Percentiles rank a stretch among this genome's conserved stretches.
Conservation (phyloP, 257 asterid genomes). For the Solanum chiquidenum region DNA sequence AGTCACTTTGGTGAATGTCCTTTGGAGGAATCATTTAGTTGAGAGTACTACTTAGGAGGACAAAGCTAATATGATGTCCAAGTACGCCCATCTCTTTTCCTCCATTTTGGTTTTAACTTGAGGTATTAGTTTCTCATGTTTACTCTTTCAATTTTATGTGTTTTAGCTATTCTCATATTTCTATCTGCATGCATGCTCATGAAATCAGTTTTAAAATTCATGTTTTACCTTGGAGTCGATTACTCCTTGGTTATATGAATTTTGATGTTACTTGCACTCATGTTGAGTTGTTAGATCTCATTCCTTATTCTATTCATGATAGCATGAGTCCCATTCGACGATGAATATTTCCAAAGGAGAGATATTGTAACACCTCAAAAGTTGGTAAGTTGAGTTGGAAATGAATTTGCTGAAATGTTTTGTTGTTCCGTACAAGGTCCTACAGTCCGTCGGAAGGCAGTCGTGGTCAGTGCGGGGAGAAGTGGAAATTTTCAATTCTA, state of each 20-base stretch:
- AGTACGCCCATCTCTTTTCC: background rate
- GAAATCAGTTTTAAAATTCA: background rate
- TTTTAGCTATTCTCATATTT: background rate
- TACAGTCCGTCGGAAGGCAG: background rate
- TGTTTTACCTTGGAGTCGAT: background rate
- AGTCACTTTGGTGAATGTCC: background rate
- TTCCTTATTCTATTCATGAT: background rate
- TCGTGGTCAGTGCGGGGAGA: background rate
- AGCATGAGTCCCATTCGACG: background rate
- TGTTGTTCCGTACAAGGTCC: no score
- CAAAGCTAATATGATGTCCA: background rate
- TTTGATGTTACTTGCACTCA: background rate
- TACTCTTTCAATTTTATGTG: background rate
- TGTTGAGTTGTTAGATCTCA: background rate
- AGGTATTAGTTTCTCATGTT: background rate
- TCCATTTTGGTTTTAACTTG: background rate
- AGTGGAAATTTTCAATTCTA: background rate
- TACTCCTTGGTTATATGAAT: background rate
- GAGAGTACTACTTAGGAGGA: background rate
- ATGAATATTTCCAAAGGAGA: background rate
- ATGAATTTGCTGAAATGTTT: no score
- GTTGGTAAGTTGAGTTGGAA: background rate
- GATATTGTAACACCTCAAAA: background rate
- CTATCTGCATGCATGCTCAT: background rate
- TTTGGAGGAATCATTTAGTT: background rate